phyloP scores from a whole-genome alignment of 768 basidiomycete genomes.

The Podaxis carcinomalis region DNA sequence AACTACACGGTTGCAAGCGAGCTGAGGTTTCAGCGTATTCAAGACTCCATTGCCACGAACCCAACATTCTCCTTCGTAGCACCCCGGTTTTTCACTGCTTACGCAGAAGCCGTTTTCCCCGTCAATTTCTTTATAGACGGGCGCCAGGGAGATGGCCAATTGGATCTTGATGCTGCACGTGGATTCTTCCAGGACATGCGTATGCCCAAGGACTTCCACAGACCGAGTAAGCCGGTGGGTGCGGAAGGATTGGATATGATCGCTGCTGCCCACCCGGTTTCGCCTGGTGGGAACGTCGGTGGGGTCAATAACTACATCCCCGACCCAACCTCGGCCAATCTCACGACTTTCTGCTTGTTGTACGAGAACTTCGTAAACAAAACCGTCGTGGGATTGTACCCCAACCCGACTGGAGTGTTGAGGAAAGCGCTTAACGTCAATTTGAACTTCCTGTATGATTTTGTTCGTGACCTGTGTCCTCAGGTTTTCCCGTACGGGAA shows the following conservation, averaged over 20 bases:
- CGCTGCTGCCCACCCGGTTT: conserved; percentile 10
- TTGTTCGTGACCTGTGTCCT: conserved; percentile 4
- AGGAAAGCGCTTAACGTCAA: conserved; percentile 13
- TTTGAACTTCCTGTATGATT: conserved; percentile 6
- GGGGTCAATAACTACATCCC: conserved; percentile 12
- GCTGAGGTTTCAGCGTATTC: conserved; percentile 15
- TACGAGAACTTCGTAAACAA: conserved; percentile 16
- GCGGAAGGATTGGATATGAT: conserved; percentile 3
- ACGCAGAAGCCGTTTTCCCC: conserved; percentile 17
- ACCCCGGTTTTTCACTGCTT: conserved; percentile 18
- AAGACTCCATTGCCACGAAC: conserved; percentile 19
- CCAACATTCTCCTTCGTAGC: conserved; percentile 16
- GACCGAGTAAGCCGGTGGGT: conserved; percentile 5
- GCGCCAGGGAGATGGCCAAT: conserved; percentile 8
- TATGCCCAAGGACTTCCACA: conserved; percentile 16
- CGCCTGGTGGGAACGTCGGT: conserved; percentile 13
- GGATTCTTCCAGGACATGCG: conserved; percentile 17
- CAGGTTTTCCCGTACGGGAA: conserved; percentile 14
- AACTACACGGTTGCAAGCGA: conserved; percentile 17
- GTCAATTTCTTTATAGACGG: conserved; percentile 18
- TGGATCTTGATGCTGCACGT: conserved; percentile 13
- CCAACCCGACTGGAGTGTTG: conserved; percentile 15
- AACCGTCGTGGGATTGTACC: conserved; percentile 16
- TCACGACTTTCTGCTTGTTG: conserved; percentile 11
- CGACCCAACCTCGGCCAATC: conserved; percentile 12